These are phyloP conservation scores for Xylariaceae sp. DNA, from an alignment of 2,329 filamentous ascomycete species.

Conservation along the genomic window DNA sequence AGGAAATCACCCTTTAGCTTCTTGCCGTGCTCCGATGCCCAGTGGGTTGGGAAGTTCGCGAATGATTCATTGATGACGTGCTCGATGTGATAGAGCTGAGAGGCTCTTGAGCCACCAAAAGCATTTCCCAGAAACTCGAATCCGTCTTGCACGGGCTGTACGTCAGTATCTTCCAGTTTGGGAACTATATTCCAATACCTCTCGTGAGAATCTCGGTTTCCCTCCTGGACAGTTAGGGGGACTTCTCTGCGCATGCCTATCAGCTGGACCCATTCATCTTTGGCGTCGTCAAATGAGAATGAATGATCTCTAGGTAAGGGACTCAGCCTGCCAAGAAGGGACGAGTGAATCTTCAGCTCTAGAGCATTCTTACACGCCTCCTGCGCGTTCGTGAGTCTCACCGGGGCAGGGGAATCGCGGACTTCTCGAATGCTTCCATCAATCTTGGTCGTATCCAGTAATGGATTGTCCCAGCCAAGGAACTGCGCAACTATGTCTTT, in stretches of 20 bases:
- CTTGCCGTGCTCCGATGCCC: conserved; percentile 13
- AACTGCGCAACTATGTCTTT: conserved; percentile 10
- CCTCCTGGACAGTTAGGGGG: neutral
- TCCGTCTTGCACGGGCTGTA: neutral
- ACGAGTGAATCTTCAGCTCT: conserved; percentile 13
- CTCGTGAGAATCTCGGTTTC: neutral
- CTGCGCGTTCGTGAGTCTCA: conserved; percentile 10
- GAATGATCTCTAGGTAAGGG: conserved; percentile 14
- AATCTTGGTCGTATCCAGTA: conserved; percentile 12
- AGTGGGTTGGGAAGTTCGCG: conserved; percentile 20
- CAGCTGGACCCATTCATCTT: conserved; percentile 23
- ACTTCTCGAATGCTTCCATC: neutral
- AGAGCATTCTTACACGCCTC: conserved; percentile 8
- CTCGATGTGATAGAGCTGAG: conserved; percentile 24
- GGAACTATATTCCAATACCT: conserved; percentile 2
- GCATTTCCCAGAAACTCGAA: conserved; percentile 21
- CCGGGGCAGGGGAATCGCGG: conserved; percentile 14
- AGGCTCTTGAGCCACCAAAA: conserved; percentile 24
- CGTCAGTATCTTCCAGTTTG: neutral
- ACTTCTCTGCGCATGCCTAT: conserved; percentile 15
- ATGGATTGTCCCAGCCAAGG: conserved; percentile 17
- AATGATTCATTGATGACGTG: conserved; percentile 24
- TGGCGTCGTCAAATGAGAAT: conserved; percentile 19
- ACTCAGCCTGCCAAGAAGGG: conserved; percentile 13
- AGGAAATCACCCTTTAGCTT: conserved; percentile 10